Percentiles rank a stretch among this genome's conserved stretches.
Conservation (phyloP, 148 eudicot species). For the Arctostaphylos glauca region DNA sequence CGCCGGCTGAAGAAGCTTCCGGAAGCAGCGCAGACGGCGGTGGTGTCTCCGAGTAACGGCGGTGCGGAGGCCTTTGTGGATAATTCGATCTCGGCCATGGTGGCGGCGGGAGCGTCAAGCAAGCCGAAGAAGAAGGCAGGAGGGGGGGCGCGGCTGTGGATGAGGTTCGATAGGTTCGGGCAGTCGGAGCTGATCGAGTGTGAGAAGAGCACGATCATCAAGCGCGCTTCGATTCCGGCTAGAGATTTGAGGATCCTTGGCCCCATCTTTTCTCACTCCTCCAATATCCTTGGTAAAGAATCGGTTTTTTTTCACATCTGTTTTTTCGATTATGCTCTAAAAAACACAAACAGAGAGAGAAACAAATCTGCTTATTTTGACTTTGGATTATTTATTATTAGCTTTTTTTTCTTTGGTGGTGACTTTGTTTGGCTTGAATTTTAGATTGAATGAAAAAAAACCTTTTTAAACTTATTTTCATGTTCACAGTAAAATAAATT, state of each 20-base stretch:
- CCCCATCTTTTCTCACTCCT: constrained; percentile 86
- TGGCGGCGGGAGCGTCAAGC: constrained; percentile 24
- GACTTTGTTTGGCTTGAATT: too few species aligned
- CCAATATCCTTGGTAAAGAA: constrained; percentile 70
- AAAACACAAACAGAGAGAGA: too few species aligned
- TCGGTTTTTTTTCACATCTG: too few species aligned
- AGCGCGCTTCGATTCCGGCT: constrained; percentile 70
- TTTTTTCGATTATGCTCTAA: too few species aligned
- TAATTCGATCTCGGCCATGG: constrained; percentile 22
- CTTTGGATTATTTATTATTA: too few species aligned
- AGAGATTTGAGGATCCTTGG: constrained; percentile 94
- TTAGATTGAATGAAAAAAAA: too few species aligned
- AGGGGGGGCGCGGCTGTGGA: constrained; percentile 72
- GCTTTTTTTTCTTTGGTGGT: too few species aligned
- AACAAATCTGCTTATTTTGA: too few species aligned
- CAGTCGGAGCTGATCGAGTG: constrained; percentile 78
- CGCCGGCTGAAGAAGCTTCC: constrained; percentile 28
- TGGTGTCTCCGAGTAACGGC: constrained; percentile 10
- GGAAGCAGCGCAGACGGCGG: constrained; percentile 15
- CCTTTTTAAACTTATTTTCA: too few species aligned
- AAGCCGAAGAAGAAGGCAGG: constrained; percentile 68
- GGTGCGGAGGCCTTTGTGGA: neutral
- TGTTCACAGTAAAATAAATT: too few species aligned
- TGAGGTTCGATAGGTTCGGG: constrained; percentile 68
- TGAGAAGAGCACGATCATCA: constrained; percentile 67